These are phyloP conservation scores for Umbelopsis sp. DNA, from an alignment of 371 early-diverging fungal species.

Conservation along the genomic window DNA sequence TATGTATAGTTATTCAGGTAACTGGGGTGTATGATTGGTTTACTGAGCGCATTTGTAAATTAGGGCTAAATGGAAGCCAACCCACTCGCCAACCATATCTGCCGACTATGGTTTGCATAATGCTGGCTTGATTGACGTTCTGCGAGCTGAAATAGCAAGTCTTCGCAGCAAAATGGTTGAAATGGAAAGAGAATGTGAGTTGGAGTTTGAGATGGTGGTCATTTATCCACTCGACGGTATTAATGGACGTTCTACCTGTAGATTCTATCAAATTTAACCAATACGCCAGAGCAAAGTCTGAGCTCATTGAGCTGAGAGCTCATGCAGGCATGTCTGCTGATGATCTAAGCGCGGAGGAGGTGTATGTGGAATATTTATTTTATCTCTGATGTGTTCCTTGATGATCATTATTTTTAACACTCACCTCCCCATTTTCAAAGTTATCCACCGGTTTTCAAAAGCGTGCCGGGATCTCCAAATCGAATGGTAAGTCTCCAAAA, in stretches of 20 bases:
- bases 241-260: conserved; percentile 12
- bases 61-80: conserved; percentile 56
- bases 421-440: conserved; percentile 17
- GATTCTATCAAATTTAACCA: conserved; percentile 69
- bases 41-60: not conserved
- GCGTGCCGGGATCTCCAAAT: conserved; percentile 52
- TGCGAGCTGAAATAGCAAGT: conserved; percentile 69
- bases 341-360: conserved; percentile 61
- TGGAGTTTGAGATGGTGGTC: not conserved
- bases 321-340: conserved; percentile 60
- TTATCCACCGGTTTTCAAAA: conserved; percentile 50
- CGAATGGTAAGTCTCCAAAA: conserved; percentile 32
- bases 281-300: conserved; percentile 70
- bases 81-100: conserved; percentile 51
- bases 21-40: not conserved
- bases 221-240: not conserved
- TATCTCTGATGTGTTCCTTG: not conserved
- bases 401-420: not conserved
- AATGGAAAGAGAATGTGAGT: conserved; percentile 76
- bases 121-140: conserved; percentile 64
- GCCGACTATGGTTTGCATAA: conserved; percentile 41
- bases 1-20: conserved; percentile 14
- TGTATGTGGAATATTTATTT: conserved; percentile 29
- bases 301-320: conserved; percentile 71
- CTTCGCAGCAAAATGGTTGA: conserved; percentile 65